phyloP scores from a whole-genome alignment of 2,329 filamentous ascomycete genomes.

The Colletotrichum ledebouriae region DNA sequence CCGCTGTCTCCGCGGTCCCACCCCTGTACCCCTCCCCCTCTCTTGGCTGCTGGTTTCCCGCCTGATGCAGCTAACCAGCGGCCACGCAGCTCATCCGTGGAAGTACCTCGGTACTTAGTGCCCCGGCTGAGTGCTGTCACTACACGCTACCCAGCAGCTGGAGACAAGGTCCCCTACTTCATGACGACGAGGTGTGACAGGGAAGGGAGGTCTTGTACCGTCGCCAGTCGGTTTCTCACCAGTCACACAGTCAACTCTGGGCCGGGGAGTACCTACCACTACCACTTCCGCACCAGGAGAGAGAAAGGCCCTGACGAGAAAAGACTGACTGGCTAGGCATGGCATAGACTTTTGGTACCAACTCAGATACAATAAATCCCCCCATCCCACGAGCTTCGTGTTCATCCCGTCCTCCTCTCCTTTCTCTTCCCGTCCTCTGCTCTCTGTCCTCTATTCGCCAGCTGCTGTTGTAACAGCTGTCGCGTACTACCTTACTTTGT shows the following conservation, averaged over 20 bases:
- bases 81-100: constrained; percentile 16
- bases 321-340: neutral
- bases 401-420: constrained; percentile 26
- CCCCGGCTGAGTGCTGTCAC: constrained; percentile 19
- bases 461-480: constrained; percentile 15
- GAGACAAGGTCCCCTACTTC: constrained; percentile 40
- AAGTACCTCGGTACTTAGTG: constrained; percentile 24
- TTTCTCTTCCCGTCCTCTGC: constrained; percentile 27
- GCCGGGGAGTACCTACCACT: constrained; percentile 21
- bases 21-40: constrained; percentile 29
- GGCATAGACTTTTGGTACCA: constrained; percentile 11
- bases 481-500: constrained; percentile 25
- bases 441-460: constrained; percentile 2
- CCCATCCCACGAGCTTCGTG: constrained; percentile 35
- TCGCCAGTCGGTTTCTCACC: constrained; percentile 25
- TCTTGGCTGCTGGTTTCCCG: neutral
- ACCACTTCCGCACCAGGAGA: neutral
- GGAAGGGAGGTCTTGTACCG: constrained; percentile 9
- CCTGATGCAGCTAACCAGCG: constrained; percentile 6
- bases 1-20: neutral
- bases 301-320: constrained; percentile 11
- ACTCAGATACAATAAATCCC: constrained; percentile 38
- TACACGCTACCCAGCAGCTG: constrained; percentile 35
- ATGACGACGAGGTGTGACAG: constrained; percentile 36
- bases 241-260: constrained; percentile 11